phyloP scores from a whole-genome alignment of 805 yeast genomes.

The Yarrowia sp. region DNA sequence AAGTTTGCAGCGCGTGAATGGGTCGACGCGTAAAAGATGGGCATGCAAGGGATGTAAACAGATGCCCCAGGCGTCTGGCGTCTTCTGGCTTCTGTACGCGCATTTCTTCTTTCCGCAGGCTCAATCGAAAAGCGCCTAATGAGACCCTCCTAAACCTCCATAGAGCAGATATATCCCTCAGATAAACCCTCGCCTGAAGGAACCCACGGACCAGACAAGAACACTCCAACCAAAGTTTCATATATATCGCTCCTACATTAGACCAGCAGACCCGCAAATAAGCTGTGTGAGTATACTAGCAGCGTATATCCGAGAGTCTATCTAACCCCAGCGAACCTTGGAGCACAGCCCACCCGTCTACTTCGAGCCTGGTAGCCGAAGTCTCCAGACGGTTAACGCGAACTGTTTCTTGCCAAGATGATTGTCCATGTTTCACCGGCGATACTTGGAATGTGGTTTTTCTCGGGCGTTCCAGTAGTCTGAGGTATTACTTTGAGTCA shows the following conservation, averaged over 20 bases:
- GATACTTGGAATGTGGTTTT: neutral
- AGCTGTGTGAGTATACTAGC: neutral
- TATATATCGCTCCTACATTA: neutral
- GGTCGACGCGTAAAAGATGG: neutral
- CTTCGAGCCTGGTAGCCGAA: neutral
- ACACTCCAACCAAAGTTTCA: neutral
- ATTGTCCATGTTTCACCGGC: neutral
- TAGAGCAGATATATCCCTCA: neutral
- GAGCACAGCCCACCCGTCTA: neutral
- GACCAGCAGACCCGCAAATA: neutral
- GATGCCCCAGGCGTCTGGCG: too few species aligned
- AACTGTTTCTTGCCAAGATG: neutral
- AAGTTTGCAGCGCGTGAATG: neutral
- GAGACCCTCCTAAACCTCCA: too few species aligned
- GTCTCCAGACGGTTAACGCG: neutral
- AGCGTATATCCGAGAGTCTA: constrained; percentile 9
- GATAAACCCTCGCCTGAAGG: too few species aligned
- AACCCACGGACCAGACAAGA: too few species aligned
- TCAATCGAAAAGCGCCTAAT: too few species aligned
- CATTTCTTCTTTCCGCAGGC: too few species aligned
- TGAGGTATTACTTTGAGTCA: too few species aligned
- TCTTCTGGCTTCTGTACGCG: too few species aligned
- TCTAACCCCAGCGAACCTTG: neutral
- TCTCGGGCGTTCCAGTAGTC: too few species aligned
- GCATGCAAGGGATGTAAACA: neutral